These are phyloP conservation scores for Podospora sp. DNA, from an alignment of 495 filamentous ascomycete species.

Conservation along the genomic window DNA sequence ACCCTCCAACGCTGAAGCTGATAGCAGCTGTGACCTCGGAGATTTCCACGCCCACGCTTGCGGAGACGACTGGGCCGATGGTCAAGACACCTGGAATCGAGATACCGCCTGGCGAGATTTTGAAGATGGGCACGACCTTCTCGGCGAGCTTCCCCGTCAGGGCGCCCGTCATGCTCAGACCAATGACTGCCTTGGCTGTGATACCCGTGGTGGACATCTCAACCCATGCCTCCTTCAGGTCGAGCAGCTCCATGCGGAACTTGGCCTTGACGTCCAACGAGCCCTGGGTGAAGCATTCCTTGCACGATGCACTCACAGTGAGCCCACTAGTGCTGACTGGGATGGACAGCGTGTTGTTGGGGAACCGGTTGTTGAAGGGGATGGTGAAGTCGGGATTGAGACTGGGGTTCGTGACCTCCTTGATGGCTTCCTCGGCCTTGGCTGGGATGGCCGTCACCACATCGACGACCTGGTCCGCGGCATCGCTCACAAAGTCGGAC, in stretches of 20 bases:
- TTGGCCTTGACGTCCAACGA: conserved; percentile 19
- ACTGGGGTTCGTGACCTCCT: conserved; percentile 8
- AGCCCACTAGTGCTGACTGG: not conserved
- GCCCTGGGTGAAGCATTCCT: conserved; percentile 20
- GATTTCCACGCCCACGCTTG: conserved; percentile 21
- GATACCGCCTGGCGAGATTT: conserved; percentile 21
- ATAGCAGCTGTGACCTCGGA: conserved; percentile 18
- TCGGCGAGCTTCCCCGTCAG: conserved; percentile 15
- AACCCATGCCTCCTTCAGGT: conserved; percentile 20
- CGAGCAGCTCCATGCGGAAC: conserved; percentile 14
- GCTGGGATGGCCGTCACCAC: not conserved
- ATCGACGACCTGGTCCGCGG: not conserved
- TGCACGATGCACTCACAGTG: not conserved
- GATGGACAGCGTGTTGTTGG: not conserved
- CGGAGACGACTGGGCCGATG: conserved; percentile 23
- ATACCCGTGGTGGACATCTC: conserved; percentile 19
- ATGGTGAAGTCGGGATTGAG: conserved; percentile 21
- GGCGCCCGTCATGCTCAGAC: conserved; percentile 12
- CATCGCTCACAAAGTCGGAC: not conserved
- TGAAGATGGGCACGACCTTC: conserved; percentile 22
- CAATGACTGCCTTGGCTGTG: conserved; percentile 19
- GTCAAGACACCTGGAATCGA: conserved; percentile 27
- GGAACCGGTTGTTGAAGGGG: conserved; percentile 15
- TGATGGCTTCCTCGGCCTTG: not conserved
- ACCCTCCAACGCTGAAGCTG: conserved; percentile 14